These are phyloP conservation scores for Hippophae tibetana DNA, from an alignment of 306 rosid genomes.

Conservation along the genomic window DNA sequence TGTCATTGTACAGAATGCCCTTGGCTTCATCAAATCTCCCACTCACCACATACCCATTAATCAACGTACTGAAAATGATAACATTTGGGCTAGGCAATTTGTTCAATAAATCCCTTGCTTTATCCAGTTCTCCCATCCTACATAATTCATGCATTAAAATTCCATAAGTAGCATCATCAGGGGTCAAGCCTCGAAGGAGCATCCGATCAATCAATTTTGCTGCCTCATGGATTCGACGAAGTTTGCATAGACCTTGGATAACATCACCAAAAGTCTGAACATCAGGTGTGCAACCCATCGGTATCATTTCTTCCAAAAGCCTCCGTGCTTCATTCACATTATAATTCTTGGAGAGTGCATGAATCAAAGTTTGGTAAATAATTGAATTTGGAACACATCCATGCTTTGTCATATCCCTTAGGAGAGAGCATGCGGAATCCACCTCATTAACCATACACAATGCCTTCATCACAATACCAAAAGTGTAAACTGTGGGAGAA, in stretches of 20 bases:
- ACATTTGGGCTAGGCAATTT: conserved; percentile 52
- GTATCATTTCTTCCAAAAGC: conserved; percentile 80
- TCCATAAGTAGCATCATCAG: conserved; percentile 68
- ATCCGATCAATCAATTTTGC: conserved; percentile 70
- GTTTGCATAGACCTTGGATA: conserved; percentile 65
- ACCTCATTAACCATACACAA: conserved; percentile 69
- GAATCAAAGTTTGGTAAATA: conserved; percentile 83
- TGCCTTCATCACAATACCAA: conserved; percentile 76
- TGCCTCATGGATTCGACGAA: conserved; percentile 54
- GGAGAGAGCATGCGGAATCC: conserved; percentile 76
- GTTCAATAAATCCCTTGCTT: conserved; percentile 55
- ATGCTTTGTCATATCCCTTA: conserved; percentile 79
- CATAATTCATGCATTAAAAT: conserved; percentile 70
- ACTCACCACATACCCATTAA: conserved; percentile 62
- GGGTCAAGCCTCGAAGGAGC: conserved; percentile 56
- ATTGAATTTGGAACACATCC: conserved; percentile 83
- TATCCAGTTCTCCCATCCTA: conserved; percentile 54
- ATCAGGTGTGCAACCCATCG: conserved; percentile 89
- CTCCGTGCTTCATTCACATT: conserved; percentile 57
- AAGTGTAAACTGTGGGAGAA: conserved; percentile 59
- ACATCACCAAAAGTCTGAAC: conserved; percentile 83
- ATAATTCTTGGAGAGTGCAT: conserved; percentile 52
- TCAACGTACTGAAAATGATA: conserved; percentile 58
- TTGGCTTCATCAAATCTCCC: conserved; percentile 67
- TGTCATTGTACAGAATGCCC: conserved; percentile 40